phyloP scores from a whole-genome alignment of 2,329 filamentous ascomycete species.

The Monosporascus sp. region DNA sequence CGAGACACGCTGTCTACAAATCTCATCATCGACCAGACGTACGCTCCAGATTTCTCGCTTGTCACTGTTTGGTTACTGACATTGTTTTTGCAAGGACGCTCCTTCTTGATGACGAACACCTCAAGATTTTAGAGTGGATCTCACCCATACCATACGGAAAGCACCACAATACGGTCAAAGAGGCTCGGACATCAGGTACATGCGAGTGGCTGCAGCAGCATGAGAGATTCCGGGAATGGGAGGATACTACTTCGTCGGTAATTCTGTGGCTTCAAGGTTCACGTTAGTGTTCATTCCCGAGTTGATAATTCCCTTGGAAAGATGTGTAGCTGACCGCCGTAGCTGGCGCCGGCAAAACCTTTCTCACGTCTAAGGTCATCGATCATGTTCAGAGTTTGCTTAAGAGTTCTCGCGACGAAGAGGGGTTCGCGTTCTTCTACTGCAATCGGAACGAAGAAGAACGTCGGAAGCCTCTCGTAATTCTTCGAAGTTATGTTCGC shows the following conservation, averaged over 20 bases:
- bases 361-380: constrained; percentile 3
- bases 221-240: constrained; percentile 5
- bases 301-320: background rate
- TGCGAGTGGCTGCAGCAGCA: constrained; percentile 6
- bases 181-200: constrained; percentile 4
- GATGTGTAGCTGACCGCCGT: background rate
- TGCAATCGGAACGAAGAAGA: constrained; percentile 8
- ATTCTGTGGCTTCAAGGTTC: constrained; percentile 7
- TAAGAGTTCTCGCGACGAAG: constrained; percentile 1
- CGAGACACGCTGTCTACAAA: background rate
- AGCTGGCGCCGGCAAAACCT: constrained; percentile 9
- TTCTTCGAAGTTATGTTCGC: constrained; percentile 7
- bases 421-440: constrained; percentile 9
- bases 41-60: background rate
- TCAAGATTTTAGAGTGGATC: constrained; percentile 28
- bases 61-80: background rate
- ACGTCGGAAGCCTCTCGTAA: constrained; percentile 2
- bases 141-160: constrained; percentile 2
- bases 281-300: background rate
- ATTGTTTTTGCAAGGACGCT: background rate
- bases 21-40: background rate
- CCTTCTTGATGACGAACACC: constrained; percentile 27
- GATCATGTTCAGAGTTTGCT: background rate
- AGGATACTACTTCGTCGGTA: constrained; percentile 1
- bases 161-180: constrained; percentile 2